Base-by-base conservation (phyloP, 495 filamentous ascomycete species). In the Astrothelium subdiscretum region DNA sequence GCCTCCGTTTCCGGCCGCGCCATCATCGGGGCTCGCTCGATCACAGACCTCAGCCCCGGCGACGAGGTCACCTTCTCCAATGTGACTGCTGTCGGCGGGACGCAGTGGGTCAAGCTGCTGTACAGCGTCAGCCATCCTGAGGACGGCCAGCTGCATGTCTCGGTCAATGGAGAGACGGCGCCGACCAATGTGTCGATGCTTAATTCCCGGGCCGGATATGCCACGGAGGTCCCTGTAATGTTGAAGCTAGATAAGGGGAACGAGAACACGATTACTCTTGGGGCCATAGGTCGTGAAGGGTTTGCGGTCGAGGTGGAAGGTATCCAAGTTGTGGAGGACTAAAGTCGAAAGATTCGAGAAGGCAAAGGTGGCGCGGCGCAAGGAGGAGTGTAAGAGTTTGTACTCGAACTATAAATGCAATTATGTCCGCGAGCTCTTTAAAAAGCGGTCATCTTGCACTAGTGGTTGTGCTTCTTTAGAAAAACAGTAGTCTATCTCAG, bases 81-180 rank as follows among this genome's bases (percentile, higher is more conserved):
- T 63, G 68, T 78, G 35, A 76, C 74, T 18, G 75, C 74, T 15
- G 70, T 70, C 6, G 76, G 76, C 40, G 65, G 64, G 12, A 59
- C 66, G 6, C 73, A 77, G 32, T 78, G 76, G 76, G 63, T 78
- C 26, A 72, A 75, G 40, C 66, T 78, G 63, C 73, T 76, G 59
- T 78, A 78, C 62, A 66, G 58, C 10, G 70, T 74, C 26, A 69
- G 69, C 26, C 69, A 69, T 35, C 68, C 67, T 12, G 62, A 71
- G 38, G 70, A 67, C 62, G 74, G 72, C 18, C 71, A 78, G 54
- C 73, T 70, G n/a, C 69, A 75, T 59, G 70, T 78, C 24, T 70
- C 65, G 38, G 71, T 77, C 58, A 78, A 78, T 24, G 68, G 73
- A 20, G 70, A 72, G 38, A 69, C 70, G 26, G 62, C 68, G 0